Base-by-base conservation (phyloP, 2,329 filamentous ascomycete genomes). In the Penicillium decumbens region DNA sequence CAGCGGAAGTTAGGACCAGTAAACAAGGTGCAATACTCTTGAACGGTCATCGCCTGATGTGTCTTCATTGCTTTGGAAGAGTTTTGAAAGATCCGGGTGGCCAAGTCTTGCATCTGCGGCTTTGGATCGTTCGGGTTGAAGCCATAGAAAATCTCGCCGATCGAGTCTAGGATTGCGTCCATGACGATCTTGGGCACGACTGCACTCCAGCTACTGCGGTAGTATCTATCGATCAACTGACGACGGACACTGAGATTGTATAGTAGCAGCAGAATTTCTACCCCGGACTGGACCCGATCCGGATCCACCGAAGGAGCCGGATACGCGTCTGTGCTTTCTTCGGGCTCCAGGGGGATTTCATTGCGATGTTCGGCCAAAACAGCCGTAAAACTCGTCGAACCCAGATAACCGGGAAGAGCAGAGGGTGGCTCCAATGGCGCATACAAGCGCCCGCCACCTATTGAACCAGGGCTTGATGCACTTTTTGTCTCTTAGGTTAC, bases 1-100 rank as follows among this genome's bases (percentile, higher is more conserved):
- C 72, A 74, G 9, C 72, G 67, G 23, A 67, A 56, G 40, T 69
- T 70, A 4, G 54, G 41, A 5, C 59, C 65, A 1, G 60, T 64
- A 30, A 67, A 64, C 0, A 62, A 59, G 5, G 54, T 49, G 39
- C 56, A 63, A 41, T 69, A 69, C 7, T 69, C 64, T n/a, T 63
- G 54, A 2, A 64, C 50, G 1, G 61, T 64, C 65, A 68, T 69
- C 0, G 54, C 50, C 27, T 53, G 51, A 39, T 65, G 57, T 1
- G 56, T 56, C 2, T 47, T 51, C 52, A 69, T 45, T 4, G 62
- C 58, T 5, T 58, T 52, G 9, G 63, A 63, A 2, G 66, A 61
- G 50, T 65, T 66, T n/a, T 59, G 61, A 39, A 65, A 68, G 23
- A 68, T 60, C 42, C 57, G 59, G 13, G 59, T 54, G 7, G 63